Evolutionary conservation across 768 basidiomycete species (phyloP).

Genomic region (Pleurotus tuber-regium): DNA sequence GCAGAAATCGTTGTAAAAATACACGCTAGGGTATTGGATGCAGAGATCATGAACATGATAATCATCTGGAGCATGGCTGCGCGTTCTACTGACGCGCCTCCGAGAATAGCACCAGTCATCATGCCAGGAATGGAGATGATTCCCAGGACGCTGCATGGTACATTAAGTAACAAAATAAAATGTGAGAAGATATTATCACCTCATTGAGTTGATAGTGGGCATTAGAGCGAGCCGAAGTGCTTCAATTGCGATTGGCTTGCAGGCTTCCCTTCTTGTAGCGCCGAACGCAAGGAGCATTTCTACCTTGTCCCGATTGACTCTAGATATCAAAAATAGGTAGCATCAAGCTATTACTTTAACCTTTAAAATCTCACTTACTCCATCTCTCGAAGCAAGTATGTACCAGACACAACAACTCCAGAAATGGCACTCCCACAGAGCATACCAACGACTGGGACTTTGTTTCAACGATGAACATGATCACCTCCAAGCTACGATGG

Average conservation of each 20-base stretch:
- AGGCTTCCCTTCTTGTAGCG: constrained; percentile 81
- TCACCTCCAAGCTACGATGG: no score
- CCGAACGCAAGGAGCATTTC: constrained; percentile 87
- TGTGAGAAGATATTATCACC: constrained; percentile 34
- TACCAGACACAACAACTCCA: constrained; percentile 67
- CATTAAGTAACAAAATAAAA: neutral
- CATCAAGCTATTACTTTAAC: no score
- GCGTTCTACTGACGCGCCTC: constrained; percentile 80
- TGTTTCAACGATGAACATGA: neutral
- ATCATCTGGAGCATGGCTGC: constrained; percentile 89
- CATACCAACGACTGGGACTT: constrained; percentile 87
- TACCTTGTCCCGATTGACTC: constrained; percentile 82
- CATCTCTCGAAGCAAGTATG: constrained; percentile 70
- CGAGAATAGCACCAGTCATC: constrained; percentile 92
- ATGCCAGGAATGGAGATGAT: constrained; percentile 81
- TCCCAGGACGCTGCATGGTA: constrained; percentile 55
- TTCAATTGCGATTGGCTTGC: constrained; percentile 72
- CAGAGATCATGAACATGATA: constrained; percentile 92
- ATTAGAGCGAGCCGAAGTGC: constrained; percentile 76
- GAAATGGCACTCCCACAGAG: constrained; percentile 79
- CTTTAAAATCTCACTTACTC: constrained; percentile 49
- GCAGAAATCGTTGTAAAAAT: constrained; percentile 62
- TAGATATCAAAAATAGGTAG: constrained; percentile 24
- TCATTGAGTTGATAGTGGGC: constrained; percentile 86
- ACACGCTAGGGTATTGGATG: constrained; percentile 69